These are phyloP conservation scores for Leishmania arabica DNA, from an alignment of 208 protist genomes.

Conservation along the genomic window DNA sequence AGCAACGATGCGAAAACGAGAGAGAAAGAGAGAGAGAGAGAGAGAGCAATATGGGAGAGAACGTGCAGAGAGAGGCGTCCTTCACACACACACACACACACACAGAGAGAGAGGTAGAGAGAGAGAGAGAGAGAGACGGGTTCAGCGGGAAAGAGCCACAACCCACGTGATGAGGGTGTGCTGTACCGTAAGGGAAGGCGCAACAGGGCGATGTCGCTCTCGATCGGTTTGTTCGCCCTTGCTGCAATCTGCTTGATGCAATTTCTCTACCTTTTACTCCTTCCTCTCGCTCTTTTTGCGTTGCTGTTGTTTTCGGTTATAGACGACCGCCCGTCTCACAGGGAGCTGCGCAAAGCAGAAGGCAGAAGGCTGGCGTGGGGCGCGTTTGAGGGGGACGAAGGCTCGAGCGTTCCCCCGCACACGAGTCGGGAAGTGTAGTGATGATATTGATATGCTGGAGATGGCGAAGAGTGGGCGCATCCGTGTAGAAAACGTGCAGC, in stretches of 20 bases:
- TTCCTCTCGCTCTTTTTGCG: too few relatives aligned
- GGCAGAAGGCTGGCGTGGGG: neutral
- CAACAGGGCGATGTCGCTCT: neutral
- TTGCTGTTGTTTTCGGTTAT: too few relatives aligned
- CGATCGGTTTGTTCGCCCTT: neutral
- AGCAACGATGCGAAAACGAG: neutral
- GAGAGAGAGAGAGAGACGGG: too few relatives aligned
- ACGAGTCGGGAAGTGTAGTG: neutral
- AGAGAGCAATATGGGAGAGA: neutral
- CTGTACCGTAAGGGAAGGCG: neutral
- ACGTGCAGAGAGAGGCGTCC: too few relatives aligned
- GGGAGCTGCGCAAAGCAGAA: neutral
- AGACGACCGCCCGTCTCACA: too few relatives aligned
- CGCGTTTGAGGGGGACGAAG: neutral
- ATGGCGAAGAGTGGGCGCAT: neutral
- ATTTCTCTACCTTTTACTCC: neutral
- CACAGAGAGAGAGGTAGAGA: too few relatives aligned
- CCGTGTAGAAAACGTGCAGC: neutral
- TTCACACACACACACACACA: too few relatives aligned
- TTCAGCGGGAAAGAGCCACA: neutral
- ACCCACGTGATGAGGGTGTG: neutral
- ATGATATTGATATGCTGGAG: neutral
- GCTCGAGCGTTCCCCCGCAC: neutral
- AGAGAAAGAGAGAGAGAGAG: too few relatives aligned
- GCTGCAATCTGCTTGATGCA: neutral